Evolutionary conservation across 2,329 filamentous ascomycete genomes (phyloP), one percentile per base, ranked within the genome.

Genomic region (Monilinia fructicola): DNA sequence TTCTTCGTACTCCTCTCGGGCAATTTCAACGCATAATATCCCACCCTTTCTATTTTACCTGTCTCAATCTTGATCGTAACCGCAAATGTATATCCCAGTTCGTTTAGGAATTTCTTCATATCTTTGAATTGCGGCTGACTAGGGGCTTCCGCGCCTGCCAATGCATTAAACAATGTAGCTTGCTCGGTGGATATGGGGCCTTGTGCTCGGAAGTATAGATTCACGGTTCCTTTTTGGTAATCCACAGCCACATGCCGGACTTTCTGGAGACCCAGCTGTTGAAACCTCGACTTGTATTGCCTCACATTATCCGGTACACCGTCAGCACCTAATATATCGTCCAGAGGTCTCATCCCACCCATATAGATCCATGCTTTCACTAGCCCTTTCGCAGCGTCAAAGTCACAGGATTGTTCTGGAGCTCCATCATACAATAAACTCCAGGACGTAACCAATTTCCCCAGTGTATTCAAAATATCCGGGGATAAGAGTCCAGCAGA

Each of bases 21-120:
- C 21, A 67, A 18, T 48, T 64, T 56, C 59, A 67, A 64, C 12
- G 65, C 65, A 54, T 67, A 67, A 26, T 64, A 67, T 16, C 46
- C 60, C 28, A 67, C 65, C 54, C 65, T 54, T 26, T 53, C 53
- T 28, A 67, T 52, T 28, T 50, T 18, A 12, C 65, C 65, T 4
- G 38, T 64, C 10, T 26, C 59, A 21, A 64, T 28, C 31, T 56
- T 42, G 23, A 64, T 40, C 28, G 65, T 67, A 4, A 67, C 65
- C 7, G 65, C 44, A 21, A 67, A 67, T 31, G 60, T 56, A 28
- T 35, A 67, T 14, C 64, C 64, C 40, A 44, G 23, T 9, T 44
- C 38, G 23, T 54, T 55, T 11, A 67, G 16, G 12, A 42, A 56
- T 14, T 58, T 10, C 2, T 31, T 26, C 40, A 58, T 58, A 26